phyloP scores from a whole-genome alignment of 1,284 basidiomycete genomes.

The Sanghuangporus baumii region DNA sequence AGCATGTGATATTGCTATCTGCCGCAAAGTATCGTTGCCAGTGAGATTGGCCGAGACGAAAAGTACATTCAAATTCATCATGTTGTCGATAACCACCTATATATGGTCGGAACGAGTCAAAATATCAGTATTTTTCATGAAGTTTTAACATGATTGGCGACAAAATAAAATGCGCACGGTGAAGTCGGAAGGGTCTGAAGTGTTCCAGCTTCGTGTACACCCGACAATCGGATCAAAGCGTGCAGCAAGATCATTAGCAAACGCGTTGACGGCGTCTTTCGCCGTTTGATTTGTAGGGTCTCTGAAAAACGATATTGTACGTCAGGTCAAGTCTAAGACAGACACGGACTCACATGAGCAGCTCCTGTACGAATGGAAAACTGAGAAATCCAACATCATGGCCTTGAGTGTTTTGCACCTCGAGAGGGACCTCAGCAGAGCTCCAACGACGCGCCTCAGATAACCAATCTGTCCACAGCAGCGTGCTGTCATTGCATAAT shows the following conservation, averaged over 20 bases:
- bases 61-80: slow-evolving; percentile 24
- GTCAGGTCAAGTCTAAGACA: background rate
- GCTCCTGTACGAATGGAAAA: slow-evolving; percentile 23
- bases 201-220: slow-evolving; percentile 36
- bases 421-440: slow-evolving; percentile 18
- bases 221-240: slow-evolving; percentile 42
- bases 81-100: slow-evolving; percentile 24
- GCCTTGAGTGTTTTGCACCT: slow-evolving; percentile 18
- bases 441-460: slow-evolving; percentile 20
- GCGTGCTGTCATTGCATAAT: slow-evolving; percentile 25
- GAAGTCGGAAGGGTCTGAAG: slow-evolving; percentile 16
- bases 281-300: slow-evolving; percentile 42
- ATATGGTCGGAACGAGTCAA: background rate
- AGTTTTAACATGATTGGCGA: background rate
- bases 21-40: slow-evolving; percentile 19
- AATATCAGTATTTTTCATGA: background rate
- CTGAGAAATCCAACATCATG: slow-evolving; percentile 25
- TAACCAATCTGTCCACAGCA: slow-evolving; percentile 21
- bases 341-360: slow-evolving; percentile 20
- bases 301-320: slow-evolving; percentile 23
- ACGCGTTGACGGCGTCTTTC: slow-evolving; percentile 36
- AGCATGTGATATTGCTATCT: slow-evolving; percentile 22
- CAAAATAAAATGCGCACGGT: slow-evolving; percentile 11
- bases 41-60: slow-evolving; percentile 21
- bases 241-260: slow-evolving; percentile 38